phyloP scores from a whole-genome alignment of 495 filamentous ascomycete genomes.

The Letharia columbiana region DNA sequence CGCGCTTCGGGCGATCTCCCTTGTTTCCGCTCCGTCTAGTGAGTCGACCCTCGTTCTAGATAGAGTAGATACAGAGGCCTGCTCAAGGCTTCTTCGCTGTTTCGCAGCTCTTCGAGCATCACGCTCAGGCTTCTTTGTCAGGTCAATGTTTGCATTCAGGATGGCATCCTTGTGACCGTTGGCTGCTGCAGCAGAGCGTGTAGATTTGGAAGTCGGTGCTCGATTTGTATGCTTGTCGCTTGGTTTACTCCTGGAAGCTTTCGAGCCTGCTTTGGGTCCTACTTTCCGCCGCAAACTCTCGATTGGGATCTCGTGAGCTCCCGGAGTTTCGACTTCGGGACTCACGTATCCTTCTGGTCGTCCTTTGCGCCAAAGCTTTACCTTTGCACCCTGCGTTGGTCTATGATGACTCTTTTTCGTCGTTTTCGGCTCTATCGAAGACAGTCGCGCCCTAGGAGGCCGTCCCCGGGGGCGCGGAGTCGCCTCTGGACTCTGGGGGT shows the following conservation, averaged over 20 bases:
- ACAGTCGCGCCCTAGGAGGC: not conserved
- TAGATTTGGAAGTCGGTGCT: not conserved
- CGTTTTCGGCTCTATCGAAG: too few relatives aligned
- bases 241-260: not conserved
- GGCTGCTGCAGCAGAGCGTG: not conserved
- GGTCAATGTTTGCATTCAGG: not conserved
- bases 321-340: too few relatives aligned
- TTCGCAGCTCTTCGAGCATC: not conserved
- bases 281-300: not conserved
- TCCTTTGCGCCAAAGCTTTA: not conserved
- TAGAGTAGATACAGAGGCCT: not conserved
- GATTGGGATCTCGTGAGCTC: not conserved
- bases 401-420: too few relatives aligned
- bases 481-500: not conserved
- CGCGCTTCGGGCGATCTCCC: not conserved
- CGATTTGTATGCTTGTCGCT: not conserved
- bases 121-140: constrained; percentile 1
- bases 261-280: not conserved
- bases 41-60: not conserved
- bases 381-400: not conserved
- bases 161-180: constrained; percentile 5
- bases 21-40: not conserved
- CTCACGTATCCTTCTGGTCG: not conserved
- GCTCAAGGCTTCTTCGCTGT: not conserved
- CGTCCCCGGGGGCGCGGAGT: not conserved